Evolutionary conservation across 805 yeast species (phyloP).

Genomic region (Nakazawaea anatomiae): DNA sequence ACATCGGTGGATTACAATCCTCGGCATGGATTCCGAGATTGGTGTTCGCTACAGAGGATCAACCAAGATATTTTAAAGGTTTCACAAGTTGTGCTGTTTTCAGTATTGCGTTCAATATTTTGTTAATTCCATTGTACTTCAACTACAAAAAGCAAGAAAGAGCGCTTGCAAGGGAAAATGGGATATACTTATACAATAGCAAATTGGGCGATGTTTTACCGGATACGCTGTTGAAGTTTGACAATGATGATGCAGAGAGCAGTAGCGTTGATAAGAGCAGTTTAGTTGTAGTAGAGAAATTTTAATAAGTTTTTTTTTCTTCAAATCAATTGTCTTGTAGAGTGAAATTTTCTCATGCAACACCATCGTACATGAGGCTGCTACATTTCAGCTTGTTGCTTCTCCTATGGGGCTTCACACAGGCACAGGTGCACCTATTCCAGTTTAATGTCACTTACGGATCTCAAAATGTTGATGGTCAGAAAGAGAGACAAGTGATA

Average conservation of each 20-base stretch:
- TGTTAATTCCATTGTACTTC: conserved; percentile 14
- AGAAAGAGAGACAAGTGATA: conserved; percentile 29
- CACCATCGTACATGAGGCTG: too few relatives aligned
- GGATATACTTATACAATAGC: conserved; percentile 41
- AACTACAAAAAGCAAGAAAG: conserved; percentile 49
- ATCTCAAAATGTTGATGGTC: conserved; percentile 46
- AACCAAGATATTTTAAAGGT: conserved; percentile 52
- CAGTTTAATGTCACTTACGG: conserved; percentile 30
- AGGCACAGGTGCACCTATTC: not conserved
- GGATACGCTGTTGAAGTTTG: not conserved
- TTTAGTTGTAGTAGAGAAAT: too few relatives aligned
- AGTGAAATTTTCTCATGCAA: too few relatives aligned
- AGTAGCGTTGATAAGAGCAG: too few relatives aligned
- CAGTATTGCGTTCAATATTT: conserved; percentile 23
- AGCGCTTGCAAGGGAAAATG: conserved; percentile 37
- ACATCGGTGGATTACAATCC: conserved; percentile 39
- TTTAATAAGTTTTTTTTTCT: too few relatives aligned
- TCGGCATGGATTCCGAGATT: conserved; percentile 28
- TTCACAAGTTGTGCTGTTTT: conserved; percentile 40
- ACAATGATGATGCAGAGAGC: too few relatives aligned
- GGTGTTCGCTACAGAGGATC: conserved; percentile 43
- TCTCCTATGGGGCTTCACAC: not conserved
- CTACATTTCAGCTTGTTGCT: not conserved
- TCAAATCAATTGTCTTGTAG: too few relatives aligned
- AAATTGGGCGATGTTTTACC: conserved; percentile 5